phyloP scores from a whole-genome alignment of 2,329 filamentous ascomycete species.

The Didymella pinodella region DNA sequence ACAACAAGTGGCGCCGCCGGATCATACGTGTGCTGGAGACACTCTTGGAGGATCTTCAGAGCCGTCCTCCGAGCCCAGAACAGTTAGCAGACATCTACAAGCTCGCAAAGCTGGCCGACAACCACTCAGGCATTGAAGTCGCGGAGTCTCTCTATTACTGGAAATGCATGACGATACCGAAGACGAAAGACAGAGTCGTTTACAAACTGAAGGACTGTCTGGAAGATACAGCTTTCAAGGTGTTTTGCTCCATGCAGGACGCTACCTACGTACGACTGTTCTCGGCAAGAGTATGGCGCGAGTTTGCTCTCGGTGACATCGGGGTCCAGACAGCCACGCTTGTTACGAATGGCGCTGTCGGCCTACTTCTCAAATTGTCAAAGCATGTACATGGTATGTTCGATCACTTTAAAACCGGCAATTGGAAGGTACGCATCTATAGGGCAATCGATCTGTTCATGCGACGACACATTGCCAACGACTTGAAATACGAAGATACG shows the following conservation, averaged over 20 bases:
- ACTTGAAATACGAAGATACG: background rate
- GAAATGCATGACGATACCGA: background rate
- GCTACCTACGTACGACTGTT: conserved; percentile 39
- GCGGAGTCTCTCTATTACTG: conserved; percentile 10
- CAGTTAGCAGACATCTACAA: conserved; percentile 1
- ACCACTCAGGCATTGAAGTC: background rate
- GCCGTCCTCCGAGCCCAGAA: conserved; percentile 4
- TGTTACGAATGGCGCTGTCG: conserved; percentile 44
- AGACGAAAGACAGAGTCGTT: background rate
- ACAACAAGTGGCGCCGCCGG: conserved; percentile 22
- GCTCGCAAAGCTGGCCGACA: background rate
- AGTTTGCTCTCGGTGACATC: conserved; percentile 40
- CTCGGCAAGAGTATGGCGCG: conserved; percentile 41
- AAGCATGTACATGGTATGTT: background rate
- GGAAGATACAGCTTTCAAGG: conserved; percentile 25
- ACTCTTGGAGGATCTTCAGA: conserved; percentile 8
- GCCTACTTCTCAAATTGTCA: background rate
- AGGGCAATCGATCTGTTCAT: conserved; percentile 5
- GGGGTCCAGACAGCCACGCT: conserved; percentile 45
- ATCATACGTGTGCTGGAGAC: conserved; percentile 20
- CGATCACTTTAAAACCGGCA: background rate
- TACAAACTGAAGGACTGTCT: conserved; percentile 20
- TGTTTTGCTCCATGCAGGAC: conserved; percentile 44
- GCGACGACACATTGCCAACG: conserved; percentile 4
- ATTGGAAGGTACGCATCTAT: conserved; percentile 1